These are phyloP conservation scores for Rhipidocladum racemiflorum DNA, from an alignment of 176 grass and related monocot species.

Conservation along the genomic window DNA sequence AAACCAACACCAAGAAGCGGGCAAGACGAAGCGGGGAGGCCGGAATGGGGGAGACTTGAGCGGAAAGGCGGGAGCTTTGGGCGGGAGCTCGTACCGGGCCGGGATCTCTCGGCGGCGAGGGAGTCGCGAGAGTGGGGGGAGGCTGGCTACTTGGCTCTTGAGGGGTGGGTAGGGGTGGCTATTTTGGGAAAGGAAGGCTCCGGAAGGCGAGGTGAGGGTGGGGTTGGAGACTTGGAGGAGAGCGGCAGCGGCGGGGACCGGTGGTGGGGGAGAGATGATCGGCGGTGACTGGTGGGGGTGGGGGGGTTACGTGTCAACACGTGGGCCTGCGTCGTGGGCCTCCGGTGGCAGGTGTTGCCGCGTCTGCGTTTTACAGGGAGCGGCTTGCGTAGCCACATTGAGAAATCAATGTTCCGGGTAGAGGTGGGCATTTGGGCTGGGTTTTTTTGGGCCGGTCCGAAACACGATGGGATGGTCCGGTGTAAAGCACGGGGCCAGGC, in stretches of 20 bases:
- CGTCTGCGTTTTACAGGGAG: background rate
- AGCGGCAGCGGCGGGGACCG: background rate
- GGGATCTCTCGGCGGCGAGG: background rate
- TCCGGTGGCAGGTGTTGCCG: background rate
- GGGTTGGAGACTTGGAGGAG: background rate
- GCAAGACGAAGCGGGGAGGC: background rate
- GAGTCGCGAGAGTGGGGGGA: background rate
- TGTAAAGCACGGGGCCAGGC: too few relatives aligned
- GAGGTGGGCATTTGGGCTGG: too few relatives aligned
- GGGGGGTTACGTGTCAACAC: background rate
- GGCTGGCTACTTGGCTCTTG: background rate
- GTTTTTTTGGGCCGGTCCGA: too few relatives aligned
- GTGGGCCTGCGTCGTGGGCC: slow-evolving; percentile 22
- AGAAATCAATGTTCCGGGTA: too few relatives aligned
- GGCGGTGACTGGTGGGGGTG: background rate
- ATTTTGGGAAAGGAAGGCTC: slow-evolving; percentile 44
- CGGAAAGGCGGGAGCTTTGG: background rate
- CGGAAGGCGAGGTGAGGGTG: slow-evolving; percentile 35
- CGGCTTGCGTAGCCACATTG: background rate
- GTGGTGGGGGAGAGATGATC: background rate
- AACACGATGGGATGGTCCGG: too few relatives aligned
- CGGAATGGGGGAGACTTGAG: background rate
- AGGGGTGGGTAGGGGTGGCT: slow-evolving; percentile 12
- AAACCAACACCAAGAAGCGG: background rate
- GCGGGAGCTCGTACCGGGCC: background rate